Conservation (phyloP, 305 asterid genomes). For the Fraxinus floribunda region DNA sequence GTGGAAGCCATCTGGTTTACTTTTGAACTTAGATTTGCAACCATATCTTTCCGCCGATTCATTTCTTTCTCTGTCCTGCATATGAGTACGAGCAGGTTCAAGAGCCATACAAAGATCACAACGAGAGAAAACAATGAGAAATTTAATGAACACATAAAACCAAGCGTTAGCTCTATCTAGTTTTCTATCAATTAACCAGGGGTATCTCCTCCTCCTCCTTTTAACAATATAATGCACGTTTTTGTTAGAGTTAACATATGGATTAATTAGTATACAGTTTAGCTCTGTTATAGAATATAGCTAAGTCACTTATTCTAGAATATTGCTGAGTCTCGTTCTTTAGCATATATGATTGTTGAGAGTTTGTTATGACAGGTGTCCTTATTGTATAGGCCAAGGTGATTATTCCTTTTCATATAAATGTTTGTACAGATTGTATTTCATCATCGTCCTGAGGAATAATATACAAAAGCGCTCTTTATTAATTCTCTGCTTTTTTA, state of each 20-base stretch:
- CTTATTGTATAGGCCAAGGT: background rate
- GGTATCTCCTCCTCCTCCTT: background rate
- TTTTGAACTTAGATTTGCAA: slow-evolving; percentile 23
- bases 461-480: background rate
- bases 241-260: background rate
- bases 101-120: background rate
- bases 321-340: background rate
- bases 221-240: background rate
- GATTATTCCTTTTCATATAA: background rate
- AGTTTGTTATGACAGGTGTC: background rate
- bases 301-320: background rate
- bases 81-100: background rate
- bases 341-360: background rate
- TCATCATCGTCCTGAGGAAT: background rate
- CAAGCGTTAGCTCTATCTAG: background rate
- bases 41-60: slow-evolving; percentile 32
- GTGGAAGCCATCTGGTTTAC: slow-evolving; percentile 33
- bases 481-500: background rate
- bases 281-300: background rate
- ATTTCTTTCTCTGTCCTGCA: slow-evolving; percentile 32
- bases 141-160: background rate
- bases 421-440: background rate
- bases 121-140: background rate
- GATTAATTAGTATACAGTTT: background rate
- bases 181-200: background rate